Evolutionary conservation across 352 stramenopile genomes (phyloP).

Genomic region (Albugo candida): DNA sequence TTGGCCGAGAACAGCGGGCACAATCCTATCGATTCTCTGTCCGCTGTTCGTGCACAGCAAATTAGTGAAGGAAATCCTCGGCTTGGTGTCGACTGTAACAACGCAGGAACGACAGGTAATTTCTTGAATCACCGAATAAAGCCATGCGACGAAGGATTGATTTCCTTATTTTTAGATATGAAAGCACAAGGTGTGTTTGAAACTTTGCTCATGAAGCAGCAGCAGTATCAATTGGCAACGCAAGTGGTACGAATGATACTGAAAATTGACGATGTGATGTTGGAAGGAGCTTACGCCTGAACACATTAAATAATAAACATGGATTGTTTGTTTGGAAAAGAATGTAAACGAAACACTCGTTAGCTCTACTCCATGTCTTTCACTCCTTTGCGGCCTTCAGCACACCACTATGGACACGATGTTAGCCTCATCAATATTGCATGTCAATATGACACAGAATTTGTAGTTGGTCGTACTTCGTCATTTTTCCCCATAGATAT

Average conservation of each 20-base stretch:
- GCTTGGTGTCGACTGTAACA: slow-evolving; percentile 94
- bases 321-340: background rate
- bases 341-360: too few species aligned
- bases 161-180: slow-evolving; percentile 72
- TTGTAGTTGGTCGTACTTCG: too few species aligned
- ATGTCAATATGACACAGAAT: too few species aligned
- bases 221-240: slow-evolving; percentile 97
- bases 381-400: too few species aligned
- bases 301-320: background rate
- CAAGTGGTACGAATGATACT: slow-evolving; percentile 99
- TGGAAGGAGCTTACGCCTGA: slow-evolving; percentile 82
- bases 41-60: slow-evolving; percentile 89
- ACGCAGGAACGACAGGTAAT: slow-evolving; percentile 46
- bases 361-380: too few species aligned
- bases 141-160: background rate
- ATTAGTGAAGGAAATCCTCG: slow-evolving; percentile 88
- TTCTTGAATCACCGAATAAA: slow-evolving; percentile 9
- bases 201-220: slow-evolving; percentile 99
- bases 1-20: slow-evolving; percentile 98
- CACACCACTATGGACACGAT: too few species aligned
- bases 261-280: slow-evolving; percentile 99
- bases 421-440: too few species aligned
- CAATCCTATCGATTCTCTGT: slow-evolving; percentile 95
- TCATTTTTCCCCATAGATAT: too few species aligned
- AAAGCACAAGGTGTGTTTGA: slow-evolving; percentile 98